Conservation (phyloP, 495 filamentous ascomycete species). For the Daldinia childiae region DNA sequence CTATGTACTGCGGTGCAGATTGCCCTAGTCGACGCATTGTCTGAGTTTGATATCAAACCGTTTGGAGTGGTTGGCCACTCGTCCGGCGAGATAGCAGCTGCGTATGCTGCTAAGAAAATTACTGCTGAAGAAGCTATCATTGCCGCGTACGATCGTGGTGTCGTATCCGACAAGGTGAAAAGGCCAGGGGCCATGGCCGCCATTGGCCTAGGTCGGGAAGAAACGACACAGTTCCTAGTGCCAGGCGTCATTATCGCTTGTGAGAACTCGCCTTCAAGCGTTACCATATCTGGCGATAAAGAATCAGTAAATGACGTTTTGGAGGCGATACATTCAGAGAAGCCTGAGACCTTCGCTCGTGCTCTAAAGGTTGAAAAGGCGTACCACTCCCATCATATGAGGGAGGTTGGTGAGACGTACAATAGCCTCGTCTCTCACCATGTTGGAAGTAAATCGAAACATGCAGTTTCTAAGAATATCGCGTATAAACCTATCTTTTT, state of each 20-base stretch:
- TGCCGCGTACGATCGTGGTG: slow-evolving; percentile 63
- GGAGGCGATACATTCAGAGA: slow-evolving; percentile 51
- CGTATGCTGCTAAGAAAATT: slow-evolving; percentile 55
- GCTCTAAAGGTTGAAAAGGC: slow-evolving; percentile 59
- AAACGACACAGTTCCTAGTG: slow-evolving; percentile 46
- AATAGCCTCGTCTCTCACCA: slow-evolving; percentile 20
- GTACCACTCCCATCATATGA: slow-evolving; percentile 66
- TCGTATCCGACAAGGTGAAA: slow-evolving; percentile 60
- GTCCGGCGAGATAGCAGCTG: slow-evolving; percentile 67
- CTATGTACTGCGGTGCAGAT: slow-evolving; percentile 61
- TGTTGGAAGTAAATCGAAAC: slow-evolving; percentile 42
- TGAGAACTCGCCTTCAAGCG: slow-evolving; percentile 54
- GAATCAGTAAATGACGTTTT: slow-evolving; percentile 47
- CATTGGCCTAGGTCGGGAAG: slow-evolving; percentile 56
- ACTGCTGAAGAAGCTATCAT: slow-evolving; percentile 53
- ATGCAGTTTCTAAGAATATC: background rate
- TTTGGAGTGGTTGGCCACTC: slow-evolving; percentile 66
- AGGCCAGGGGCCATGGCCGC: slow-evolving; percentile 30
- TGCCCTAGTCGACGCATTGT: slow-evolving; percentile 59
- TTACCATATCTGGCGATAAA: slow-evolving; percentile 59
- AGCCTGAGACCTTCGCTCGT: slow-evolving; percentile 54
- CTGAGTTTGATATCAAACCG: slow-evolving; percentile 51
- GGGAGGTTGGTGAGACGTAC: background rate
- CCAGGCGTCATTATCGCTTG: slow-evolving; percentile 54
- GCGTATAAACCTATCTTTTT: background rate